Base-by-base conservation (phyloP, 352 stramenopile genomes). In the Globisporangium viniferum region DNA sequence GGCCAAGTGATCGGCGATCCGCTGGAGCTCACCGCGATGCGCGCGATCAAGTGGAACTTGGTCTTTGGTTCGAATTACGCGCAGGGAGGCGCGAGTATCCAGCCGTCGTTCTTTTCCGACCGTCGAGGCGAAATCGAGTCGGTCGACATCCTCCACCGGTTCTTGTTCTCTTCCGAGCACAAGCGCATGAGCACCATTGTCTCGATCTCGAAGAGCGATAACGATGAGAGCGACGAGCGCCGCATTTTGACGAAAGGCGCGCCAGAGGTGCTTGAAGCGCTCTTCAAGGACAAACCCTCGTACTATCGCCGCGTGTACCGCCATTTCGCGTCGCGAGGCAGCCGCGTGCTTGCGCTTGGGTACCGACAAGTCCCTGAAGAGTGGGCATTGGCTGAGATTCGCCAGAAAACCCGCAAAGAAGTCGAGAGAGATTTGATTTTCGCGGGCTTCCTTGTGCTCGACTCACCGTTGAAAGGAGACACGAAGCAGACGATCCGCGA, bases 181-280 rank as follows among this genome's bases (percentile, higher is more conserved):
- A 95, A 97, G 65, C 81, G 95, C 31, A 98, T 98, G 94, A 97
- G 83, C 55, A 95, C 89, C 48, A 86, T 99, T 39, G 78, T 91
- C 8, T 68, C 44, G 8, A 41, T 83, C 8, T 36, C 51, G 1
- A 79, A 80, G 39, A 36, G 67, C 18, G 71, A 84, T 46, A 81
- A 73, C 27, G 75, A 80, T 20, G 73, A 71, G 67, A 27, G 46
- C 9, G 66, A 75, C 7, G 74, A 82, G 59, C 22, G 69, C 9
- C 76, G 74, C 7, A 64, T 91, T 29, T 74, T 99, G 22, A 86
- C 91, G n/a, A 99, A 99, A 78, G 97, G 97, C 58, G 95, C 96
- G 6, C 97, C 97, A 6, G 97, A 99, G 73, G 88, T 88, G 7
- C 66, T 99, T 8, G 80, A 91, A 48, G 46, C 69, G 1, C 75